Evolutionary conservation across 768 basidiomycete genomes (phyloP), one percentile per base, ranked within the genome.

Genomic region (Cystofilobasidium macerans): DNA sequence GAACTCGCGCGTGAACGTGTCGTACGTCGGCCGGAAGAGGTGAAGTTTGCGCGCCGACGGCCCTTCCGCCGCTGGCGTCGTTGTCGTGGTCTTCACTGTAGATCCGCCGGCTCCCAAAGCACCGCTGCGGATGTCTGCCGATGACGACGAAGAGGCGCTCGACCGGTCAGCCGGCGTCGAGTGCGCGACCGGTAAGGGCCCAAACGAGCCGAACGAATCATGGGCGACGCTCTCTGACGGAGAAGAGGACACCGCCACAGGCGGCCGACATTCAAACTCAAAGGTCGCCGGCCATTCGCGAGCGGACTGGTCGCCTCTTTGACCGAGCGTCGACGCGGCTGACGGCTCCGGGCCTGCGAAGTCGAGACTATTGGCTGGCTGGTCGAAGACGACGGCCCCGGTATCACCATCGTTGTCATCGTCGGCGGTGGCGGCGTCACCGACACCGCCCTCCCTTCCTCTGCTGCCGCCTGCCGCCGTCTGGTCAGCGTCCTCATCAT

Each of bases 1-100:
- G 73, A 95, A 90, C 26, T 94, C 88, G 51, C 91, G 84, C 1
- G 94, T 99, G 73, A 88, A 93, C 0, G 94, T 97, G 75, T 99
- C 94, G 73, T 97, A 98, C 70, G 90, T 85, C 60, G 92, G 88
- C 72, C 91, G 87, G 77, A 98, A 97, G 42, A 97, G 81, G 16
- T 70, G 72, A 28, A 76, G 69, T 63, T 7, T 6, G n/a, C 11
- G 9, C 24, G 24, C 14, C 51, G 48, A 35, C n/a, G 22, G 13
- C 48, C 26, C 38, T 11, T 20, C 20, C 6, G 48, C 45, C 35
- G 61, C 24, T 3, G 43, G 42, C 24, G 30, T 20, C 20, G 45
- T 33, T 45, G 48, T 1, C 33, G 36, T 16, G 40, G 22, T 30
- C 16, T n/a, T 0, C 24, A 26, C 7, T 32, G 45, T 22, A 33